Conservation (phyloP, 1,284 basidiomycete genomes). For the Cutaneotrichosporon daszewskae region DNA sequence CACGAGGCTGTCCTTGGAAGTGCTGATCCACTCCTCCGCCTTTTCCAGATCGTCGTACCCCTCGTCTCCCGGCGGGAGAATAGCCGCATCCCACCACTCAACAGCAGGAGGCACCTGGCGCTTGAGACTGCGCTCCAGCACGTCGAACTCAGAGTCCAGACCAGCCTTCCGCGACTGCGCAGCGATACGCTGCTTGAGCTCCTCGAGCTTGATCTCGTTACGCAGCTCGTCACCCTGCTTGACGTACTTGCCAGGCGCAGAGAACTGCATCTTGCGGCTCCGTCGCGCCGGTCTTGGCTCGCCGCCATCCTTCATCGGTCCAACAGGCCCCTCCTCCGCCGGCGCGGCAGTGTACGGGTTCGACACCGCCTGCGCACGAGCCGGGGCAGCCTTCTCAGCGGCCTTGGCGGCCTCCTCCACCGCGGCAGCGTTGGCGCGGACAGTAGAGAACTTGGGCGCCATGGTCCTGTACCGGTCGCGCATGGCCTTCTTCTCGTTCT, state of each 20-base stretch:
- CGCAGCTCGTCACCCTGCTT: constrained; percentile 76
- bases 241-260: constrained; percentile 84
- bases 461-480: constrained; percentile 74
- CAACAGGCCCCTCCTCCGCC: constrained; percentile 44
- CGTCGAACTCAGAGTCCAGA: constrained; percentile 84
- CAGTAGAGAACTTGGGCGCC: constrained; percentile 93
- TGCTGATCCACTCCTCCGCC: constrained; percentile 52
- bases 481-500: constrained; percentile 41
- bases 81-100: constrained; percentile 95
- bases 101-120: constrained; percentile 77
- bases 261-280: constrained; percentile 68
- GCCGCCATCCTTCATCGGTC: background rate
- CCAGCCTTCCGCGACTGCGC: constrained; percentile 89
- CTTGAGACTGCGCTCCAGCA: constrained; percentile 78
- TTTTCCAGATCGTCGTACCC: constrained; percentile 64
- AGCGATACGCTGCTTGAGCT: constrained; percentile 84
- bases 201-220: constrained; percentile 77
- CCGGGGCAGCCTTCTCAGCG: constrained; percentile 17
- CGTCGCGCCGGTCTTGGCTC: constrained; percentile 26
- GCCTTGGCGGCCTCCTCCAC: constrained; percentile 13
- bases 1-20: constrained; percentile 68
- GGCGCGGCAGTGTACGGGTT: constrained; percentile 70
- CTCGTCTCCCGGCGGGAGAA: constrained; percentile 65
- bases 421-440: constrained; percentile 56
- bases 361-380: constrained; percentile 37